phyloP scores from a whole-genome alignment of 1,139 yeast genomes.

The Magnusiomyces tetraspermus region DNA sequence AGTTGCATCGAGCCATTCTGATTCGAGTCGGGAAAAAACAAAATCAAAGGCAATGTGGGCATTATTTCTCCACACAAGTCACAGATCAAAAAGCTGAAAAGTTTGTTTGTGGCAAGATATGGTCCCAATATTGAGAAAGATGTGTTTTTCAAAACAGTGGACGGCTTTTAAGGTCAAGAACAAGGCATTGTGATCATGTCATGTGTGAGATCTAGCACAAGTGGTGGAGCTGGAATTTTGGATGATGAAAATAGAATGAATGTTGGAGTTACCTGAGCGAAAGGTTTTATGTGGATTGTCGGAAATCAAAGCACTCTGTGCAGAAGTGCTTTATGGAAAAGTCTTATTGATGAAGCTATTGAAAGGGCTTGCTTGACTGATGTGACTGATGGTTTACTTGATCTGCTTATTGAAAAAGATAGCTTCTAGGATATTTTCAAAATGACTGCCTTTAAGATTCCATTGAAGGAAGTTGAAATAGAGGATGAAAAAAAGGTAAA shows the following conservation, averaged over 20 bases:
- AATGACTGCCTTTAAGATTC: too few relatives aligned
- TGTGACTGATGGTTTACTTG: too few relatives aligned
- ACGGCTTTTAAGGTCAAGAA: conserved; percentile 98
- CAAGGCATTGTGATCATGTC: conserved; percentile 89
- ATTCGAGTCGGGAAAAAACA: too few relatives aligned
- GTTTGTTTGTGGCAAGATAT: conserved; percentile 46
- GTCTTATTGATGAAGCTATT: conserved; percentile 62
- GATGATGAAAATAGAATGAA: conserved; percentile 89
- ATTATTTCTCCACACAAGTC: conserved; percentile 91
- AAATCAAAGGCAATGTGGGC: conserved; percentile 74
- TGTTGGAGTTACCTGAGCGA: conserved; percentile 90
- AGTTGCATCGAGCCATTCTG: too few relatives aligned
- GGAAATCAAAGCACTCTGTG: conserved; percentile 54
- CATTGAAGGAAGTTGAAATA: too few relatives aligned
- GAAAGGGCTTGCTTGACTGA: too few relatives aligned
- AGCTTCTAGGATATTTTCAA: too few relatives aligned
- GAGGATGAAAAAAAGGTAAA: too few relatives aligned
- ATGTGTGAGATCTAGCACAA: conserved; percentile 76
- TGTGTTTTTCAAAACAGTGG: conserved; percentile 87
- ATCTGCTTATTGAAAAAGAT: too few relatives aligned
- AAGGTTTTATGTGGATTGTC: conserved; percentile 80
- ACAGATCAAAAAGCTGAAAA: conserved; percentile 55
- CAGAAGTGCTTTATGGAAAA: conserved; percentile 59
- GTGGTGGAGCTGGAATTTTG: conserved; percentile 71
- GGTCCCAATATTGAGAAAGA: conserved; percentile 56